Percentiles rank a stretch among this genome's conserved stretches.
These are phyloP conservation scores for Eimeria acervulina DNA, from an alignment of 169 alveolate genomes.

Conservation along the genomic window DNA sequence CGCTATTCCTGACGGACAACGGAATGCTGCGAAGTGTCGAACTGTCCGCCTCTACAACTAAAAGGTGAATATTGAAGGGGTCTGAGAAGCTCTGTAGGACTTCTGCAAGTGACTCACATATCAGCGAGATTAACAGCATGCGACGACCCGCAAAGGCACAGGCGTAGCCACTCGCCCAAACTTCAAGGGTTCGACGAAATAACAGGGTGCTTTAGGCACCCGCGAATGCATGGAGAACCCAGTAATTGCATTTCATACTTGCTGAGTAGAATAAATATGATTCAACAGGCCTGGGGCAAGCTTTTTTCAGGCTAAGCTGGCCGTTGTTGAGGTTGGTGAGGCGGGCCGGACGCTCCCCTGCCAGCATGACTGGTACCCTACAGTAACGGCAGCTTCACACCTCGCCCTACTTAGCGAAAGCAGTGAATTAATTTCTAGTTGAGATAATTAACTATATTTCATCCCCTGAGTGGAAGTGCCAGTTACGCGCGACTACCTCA, in stretches of 20 bases:
- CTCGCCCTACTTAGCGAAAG: not conserved
- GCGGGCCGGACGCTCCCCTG: not conserved
- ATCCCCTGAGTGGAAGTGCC: not conserved
- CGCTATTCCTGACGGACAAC: not conserved
- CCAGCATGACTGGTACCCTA: not conserved
- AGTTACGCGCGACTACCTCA: not conserved
- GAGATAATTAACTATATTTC: not conserved
- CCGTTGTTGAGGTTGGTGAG: not conserved
- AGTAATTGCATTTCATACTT: not conserved
- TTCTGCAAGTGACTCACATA: not conserved
- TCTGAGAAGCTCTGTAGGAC: not conserved
- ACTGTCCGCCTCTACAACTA: not conserved
- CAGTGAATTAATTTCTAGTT: not conserved
- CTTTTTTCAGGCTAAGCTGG: not conserved
- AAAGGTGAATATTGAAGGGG: not conserved
- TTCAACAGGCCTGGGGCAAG: not conserved
- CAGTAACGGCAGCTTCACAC: constrained; percentile 2
- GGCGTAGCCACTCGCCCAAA: not conserved
- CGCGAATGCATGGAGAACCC: not conserved
- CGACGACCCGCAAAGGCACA: not conserved
- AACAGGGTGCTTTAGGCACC: not conserved
- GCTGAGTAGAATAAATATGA: not conserved
- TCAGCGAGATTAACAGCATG: not conserved
- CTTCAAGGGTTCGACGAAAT: not conserved
- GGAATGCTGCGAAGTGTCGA: not conserved